Conservation (phyloP, 768 basidiomycete species). For the Naganishia kalamii region DNA sequence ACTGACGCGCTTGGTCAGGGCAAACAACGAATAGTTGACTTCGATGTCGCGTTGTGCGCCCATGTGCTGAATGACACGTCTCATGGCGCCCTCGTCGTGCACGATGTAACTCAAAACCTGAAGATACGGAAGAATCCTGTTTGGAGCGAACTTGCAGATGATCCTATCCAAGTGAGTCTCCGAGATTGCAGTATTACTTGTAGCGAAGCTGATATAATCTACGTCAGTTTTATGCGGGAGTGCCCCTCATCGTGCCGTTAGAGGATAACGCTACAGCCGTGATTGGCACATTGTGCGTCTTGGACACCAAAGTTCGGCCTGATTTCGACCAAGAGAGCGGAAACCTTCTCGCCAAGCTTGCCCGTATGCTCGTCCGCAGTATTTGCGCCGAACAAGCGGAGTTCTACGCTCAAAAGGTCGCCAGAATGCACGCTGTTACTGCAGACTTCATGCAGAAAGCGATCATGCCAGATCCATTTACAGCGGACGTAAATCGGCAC, state of each 20-base stretch:
- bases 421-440: slow-evolving; percentile 17
- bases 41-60: background rate
- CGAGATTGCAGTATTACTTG: background rate
- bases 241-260: slow-evolving; percentile 3
- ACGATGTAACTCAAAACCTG: background rate
- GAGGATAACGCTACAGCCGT: background rate
- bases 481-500: background rate
- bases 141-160: background rate
- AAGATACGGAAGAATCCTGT: background rate
- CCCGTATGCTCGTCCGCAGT: slow-evolving; percentile 43
- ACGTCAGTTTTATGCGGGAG: slow-evolving; percentile 14
- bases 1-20: background rate
- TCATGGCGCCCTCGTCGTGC: background rate
- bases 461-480: slow-evolving; percentile 22
- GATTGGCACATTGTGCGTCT: slow-evolving; percentile 34
- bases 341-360: slow-evolving; percentile 31
- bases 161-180: background rate
- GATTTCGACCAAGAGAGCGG: slow-evolving; percentile 29
- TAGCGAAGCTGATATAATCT: background rate
- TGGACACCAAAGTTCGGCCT: slow-evolving; percentile 26
- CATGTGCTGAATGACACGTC: background rate
- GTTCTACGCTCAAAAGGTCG: background rate
- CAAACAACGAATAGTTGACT: background rate
- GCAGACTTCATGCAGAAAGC: slow-evolving; percentile 34
- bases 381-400: slow-evolving; percentile 38